Conservation (phyloP, 208 protist genomes). For the Wallacemonas sp. region DNA sequence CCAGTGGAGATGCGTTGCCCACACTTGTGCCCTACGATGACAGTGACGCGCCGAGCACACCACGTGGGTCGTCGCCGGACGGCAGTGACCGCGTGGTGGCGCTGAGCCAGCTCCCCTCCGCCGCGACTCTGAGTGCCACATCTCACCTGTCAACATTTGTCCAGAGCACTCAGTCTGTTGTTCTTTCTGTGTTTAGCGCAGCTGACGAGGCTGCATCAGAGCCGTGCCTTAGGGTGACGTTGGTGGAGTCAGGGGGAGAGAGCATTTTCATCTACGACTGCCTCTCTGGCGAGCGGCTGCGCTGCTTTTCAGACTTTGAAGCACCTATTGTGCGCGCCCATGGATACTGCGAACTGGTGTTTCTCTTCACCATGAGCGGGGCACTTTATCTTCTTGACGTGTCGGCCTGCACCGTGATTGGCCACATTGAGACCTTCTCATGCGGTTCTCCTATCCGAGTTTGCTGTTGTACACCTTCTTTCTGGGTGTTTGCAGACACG, state of each 20-base stretch:
- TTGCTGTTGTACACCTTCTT: conserved; percentile 5
- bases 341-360: conserved; percentile 16
- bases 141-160: too few species aligned
- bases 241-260: conserved; percentile 24
- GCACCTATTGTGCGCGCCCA: conserved; percentile 12
- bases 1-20: not conserved
- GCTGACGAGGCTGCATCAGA: not conserved
- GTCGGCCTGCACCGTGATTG: conserved; percentile 18
- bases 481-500: conserved; percentile 22
- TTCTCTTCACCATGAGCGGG: conserved; percentile 27
- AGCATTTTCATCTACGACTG: conserved; percentile 31
- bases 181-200: not conserved
- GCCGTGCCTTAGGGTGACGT: not conserved
- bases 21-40: too few species aligned
- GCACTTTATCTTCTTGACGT: conserved; percentile 27
- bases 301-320: conserved; percentile 45
- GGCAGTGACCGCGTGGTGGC: too few species aligned
- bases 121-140: too few species aligned
- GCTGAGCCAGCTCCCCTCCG: too few species aligned
- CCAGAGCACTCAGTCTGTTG: too few species aligned
- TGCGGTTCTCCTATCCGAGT: not conserved
- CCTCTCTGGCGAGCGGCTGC: conserved; percentile 29
- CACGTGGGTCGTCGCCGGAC: too few species aligned
- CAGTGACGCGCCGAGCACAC: too few species aligned
- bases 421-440: conserved; percentile 17